These are phyloP conservation scores for Phytomonas francai DNA, from an alignment of 208 protist species.

Conservation along the genomic window DNA sequence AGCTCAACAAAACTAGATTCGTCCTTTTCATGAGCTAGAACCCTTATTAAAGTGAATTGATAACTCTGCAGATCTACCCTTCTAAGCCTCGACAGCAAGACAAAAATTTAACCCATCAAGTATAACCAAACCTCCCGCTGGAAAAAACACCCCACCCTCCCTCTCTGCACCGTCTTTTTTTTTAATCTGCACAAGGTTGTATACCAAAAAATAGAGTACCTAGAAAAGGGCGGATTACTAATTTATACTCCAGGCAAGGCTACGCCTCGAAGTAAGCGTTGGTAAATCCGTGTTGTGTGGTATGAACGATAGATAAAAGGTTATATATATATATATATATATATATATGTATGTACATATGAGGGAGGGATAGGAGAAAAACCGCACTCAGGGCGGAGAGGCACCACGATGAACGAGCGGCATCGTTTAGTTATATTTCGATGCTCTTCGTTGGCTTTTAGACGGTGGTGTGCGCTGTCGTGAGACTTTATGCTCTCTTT, in stretches of 20 bases:
- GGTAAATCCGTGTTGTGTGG: neutral
- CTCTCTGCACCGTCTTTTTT: slow-evolving; percentile 16
- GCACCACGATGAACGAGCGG: neutral
- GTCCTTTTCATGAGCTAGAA: neutral
- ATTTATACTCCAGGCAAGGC: neutral
- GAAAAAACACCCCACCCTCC: slow-evolving; percentile 19
- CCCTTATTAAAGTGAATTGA: neutral
- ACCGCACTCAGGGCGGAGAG: neutral
- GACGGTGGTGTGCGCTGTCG: neutral
- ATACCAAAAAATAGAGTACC: neutral
- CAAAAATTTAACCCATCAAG: neutral
- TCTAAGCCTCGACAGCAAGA: neutral
- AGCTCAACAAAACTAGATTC: neutral
- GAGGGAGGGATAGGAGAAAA: neutral
- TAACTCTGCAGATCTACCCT: neutral
- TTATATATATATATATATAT: neutral
- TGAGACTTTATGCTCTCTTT: neutral
- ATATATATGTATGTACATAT: too few species aligned
- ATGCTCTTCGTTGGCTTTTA: neutral
- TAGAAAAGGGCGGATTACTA: neutral
- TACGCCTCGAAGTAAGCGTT: neutral
- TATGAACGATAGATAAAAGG: neutral
- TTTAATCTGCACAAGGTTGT: slow-evolving; percentile 7
- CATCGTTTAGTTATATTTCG: neutral
- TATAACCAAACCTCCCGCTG: slow-evolving; percentile 8